Base-by-base conservation (phyloP, 2,329 filamentous ascomycete species). In the Cladophialophora yegresii region DNA sequence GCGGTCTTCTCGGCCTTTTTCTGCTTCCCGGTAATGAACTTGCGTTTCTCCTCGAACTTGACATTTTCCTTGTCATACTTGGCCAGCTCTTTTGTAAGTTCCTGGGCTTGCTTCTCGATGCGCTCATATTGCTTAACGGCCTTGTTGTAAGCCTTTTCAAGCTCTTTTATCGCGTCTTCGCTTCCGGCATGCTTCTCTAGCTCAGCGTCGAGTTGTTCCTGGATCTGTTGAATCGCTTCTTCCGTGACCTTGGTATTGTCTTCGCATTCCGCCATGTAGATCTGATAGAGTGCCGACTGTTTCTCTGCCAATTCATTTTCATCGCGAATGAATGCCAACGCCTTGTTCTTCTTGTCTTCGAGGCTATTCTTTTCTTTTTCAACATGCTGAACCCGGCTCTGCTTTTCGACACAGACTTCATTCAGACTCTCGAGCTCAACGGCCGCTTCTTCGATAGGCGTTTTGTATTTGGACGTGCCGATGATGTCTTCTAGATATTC, bases 401-500 rank as follows among this genome's bases (percentile, higher is more conserved):
- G 96, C 82, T 99, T 99, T 77, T 99, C 95, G 72, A 92, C 83
- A 74, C 95, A 99, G 2, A 96, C 86, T 72, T 99, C 95, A 74
- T 99, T 99, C 61, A 98, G 84, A 0, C 87, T 88, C 77, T 99
- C 95, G 0, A 96, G 91, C 76, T 98, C 91, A 1, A 89, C 80
- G 0, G 92, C 93, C 0, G 93, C 89, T 78, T 99, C 95, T 71
- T 99, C 95, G 68, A 99, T 99, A 0, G 95, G 93, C 0, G 90
- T 86, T 79, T 99, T 99, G 81, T 99, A 99, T 76, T 96, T 97
- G 5, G 95, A 98, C 0, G 95, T 99, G 67, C 96, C 95, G 72
- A 99, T 98, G 67, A 99, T 99, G 73, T 99, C 95, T 76, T 99
- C 95, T 0, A 99, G 85, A 69, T 99, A 99, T 76, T 99, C 95